Evolutionary conservation across 306 rosid species (phyloP).

Genomic region (Clitoria ternatea): DNA sequence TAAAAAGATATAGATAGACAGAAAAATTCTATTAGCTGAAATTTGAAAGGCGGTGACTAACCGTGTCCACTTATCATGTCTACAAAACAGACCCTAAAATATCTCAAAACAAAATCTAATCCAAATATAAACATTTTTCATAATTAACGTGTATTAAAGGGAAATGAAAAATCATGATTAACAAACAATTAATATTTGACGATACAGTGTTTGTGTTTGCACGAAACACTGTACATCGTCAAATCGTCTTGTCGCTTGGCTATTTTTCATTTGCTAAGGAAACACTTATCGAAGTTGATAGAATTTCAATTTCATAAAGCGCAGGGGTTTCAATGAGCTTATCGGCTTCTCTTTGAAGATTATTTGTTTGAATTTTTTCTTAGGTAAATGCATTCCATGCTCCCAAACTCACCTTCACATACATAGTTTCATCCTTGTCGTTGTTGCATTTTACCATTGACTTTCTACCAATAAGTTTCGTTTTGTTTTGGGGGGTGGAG

Average conservation of each 20-base stretch:
- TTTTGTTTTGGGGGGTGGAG: not conserved
- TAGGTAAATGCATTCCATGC: constrained; percentile 5
- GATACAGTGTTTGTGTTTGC: too few relatives aligned
- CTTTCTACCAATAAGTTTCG: not conserved
- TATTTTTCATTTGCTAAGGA: not conserved
- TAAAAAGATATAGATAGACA: too few relatives aligned
- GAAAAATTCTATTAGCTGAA: too few relatives aligned
- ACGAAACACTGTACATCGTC: not conserved
- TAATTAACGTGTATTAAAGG: too few relatives aligned
- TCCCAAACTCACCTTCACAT: not conserved
- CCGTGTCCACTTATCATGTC: too few relatives aligned
- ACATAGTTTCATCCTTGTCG: not conserved
- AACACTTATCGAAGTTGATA: not conserved
- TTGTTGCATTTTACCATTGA: not conserved
- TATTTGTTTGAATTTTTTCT: not conserved
- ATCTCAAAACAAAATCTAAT: too few relatives aligned
- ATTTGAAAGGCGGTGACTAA: too few relatives aligned
- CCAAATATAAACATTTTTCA: too few relatives aligned
- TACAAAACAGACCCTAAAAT: too few relatives aligned
- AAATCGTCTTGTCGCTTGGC: not conserved
- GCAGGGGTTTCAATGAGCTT: not conserved
- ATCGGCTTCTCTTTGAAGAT: not conserved
- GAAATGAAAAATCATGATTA: too few relatives aligned
- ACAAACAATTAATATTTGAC: too few relatives aligned
- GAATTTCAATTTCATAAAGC: constrained; percentile 3